Conservation (phyloP, 2,329 filamentous ascomycete genomes). For the Penicillium psychrosexuale region DNA sequence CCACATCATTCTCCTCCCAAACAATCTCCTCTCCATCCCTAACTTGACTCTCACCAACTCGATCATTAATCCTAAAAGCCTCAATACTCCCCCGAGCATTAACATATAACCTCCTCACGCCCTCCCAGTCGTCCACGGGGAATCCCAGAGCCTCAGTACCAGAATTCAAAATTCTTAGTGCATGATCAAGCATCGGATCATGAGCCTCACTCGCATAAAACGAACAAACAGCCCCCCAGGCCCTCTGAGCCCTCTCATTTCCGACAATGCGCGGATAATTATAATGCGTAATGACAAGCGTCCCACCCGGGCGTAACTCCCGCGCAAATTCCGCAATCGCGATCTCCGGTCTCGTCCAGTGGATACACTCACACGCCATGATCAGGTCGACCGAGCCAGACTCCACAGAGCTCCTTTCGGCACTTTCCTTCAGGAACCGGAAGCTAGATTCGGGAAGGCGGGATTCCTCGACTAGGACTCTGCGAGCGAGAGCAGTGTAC, state of each 20-base stretch:
- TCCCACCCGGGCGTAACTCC: background rate
- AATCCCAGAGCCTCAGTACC: background rate
- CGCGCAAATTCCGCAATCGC: slow-evolving; percentile 2
- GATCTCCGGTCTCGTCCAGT: slow-evolving; percentile 1
- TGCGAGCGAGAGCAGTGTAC: slow-evolving; percentile 1
- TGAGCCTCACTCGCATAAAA: background rate
- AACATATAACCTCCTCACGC: slow-evolving; percentile 1
- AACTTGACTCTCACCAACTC: background rate
- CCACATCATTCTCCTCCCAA: slow-evolving; percentile 1
- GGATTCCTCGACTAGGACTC: background rate
- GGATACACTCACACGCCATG: slow-evolving; percentile 6
- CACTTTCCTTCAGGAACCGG: slow-evolving; percentile 1
- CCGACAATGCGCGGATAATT: slow-evolving; percentile 1
- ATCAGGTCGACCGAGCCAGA: background rate
- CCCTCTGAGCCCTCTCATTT: slow-evolving; percentile 2
- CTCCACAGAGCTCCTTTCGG: background rate
- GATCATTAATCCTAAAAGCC: slow-evolving; percentile 4
- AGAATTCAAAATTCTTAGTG: slow-evolving; percentile 2
- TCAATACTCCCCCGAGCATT: slow-evolving; percentile 2
- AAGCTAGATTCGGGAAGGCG: background rate
- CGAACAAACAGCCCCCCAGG: background rate
- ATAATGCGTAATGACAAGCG: slow-evolving; percentile 5
- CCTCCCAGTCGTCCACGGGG: background rate
- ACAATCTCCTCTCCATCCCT: background rate
- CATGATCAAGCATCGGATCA: slow-evolving; percentile 5